Percentiles rank a stretch among this genome's conserved stretches.
Evolutionary conservation across 208 protist species (phyloP).

Genomic region (Spongospora subterranea): DNA sequence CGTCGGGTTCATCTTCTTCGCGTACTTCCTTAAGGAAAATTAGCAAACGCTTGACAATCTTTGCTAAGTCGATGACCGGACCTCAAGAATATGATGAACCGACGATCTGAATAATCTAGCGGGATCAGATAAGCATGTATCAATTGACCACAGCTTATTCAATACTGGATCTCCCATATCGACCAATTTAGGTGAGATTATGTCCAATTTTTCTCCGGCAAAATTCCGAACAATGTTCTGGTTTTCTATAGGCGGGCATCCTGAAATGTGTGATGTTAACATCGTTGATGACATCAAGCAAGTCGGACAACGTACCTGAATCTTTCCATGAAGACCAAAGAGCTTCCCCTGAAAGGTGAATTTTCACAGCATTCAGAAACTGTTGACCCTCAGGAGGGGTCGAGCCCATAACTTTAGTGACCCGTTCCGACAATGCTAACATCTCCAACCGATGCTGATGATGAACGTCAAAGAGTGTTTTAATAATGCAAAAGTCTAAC

Average conservation of each 20-base stretch:
- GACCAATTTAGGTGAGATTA: not conserved
- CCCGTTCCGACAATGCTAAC: not conserved
- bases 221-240: not conserved
- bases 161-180: not conserved
- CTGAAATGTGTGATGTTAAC: not conserved
- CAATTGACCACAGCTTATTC: not conserved
- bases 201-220: not conserved
- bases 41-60: not conserved
- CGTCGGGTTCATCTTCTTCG: constrained; percentile 31
- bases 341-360: not conserved
- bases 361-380: not conserved
- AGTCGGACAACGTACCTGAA: not conserved
- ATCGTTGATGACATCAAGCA: not conserved
- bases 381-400: not conserved
- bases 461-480: too few species aligned
- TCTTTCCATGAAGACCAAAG: constrained; percentile 28
- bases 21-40: not conserved
- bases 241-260: constrained; percentile 4
- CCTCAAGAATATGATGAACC: not conserved
- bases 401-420: not conserved
- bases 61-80: not conserved
- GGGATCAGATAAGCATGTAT: not conserved
- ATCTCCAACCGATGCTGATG: constrained; percentile 27
- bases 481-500: not conserved
- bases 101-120: not conserved